phyloP scores from a whole-genome alignment of 345 rosid species.

The Zanthoxylum bungeanum region DNA sequence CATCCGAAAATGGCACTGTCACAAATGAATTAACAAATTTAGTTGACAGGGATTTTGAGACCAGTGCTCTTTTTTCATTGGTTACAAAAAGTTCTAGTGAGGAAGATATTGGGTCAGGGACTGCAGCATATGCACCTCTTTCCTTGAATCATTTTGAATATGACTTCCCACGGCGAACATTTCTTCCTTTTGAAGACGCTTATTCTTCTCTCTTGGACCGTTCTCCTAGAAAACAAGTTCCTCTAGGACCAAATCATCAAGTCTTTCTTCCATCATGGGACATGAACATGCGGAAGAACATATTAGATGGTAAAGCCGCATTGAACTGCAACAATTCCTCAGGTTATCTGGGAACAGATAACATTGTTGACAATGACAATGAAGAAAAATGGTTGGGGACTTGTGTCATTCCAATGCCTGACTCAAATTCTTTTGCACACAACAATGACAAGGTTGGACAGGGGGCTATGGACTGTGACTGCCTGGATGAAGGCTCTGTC shows the following conservation, averaged over 20 bases:
- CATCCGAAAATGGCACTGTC: constrained; percentile 23
- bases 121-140: constrained; percentile 26
- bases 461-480: constrained; percentile 41
- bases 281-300: constrained; percentile 16
- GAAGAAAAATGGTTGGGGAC: constrained; percentile 41
- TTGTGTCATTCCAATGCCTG: constrained; percentile 43
- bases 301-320: constrained; percentile 8
- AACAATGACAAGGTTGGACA: constrained; percentile 27
- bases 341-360: background rate
- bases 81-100: constrained; percentile 33
- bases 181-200: constrained; percentile 30
- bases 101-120: constrained; percentile 22
- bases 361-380: constrained; percentile 7
- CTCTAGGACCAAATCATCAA: constrained; percentile 61
- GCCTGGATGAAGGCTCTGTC: constrained; percentile 51
- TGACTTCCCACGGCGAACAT: constrained; percentile 25
- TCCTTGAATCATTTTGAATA: constrained; percentile 30
- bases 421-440: constrained; percentile 4
- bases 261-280: constrained; percentile 44
- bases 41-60: constrained; percentile 27
- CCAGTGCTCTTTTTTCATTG: constrained; percentile 24
- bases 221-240: constrained; percentile 40
- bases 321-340: constrained; percentile 7
- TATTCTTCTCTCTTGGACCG: constrained; percentile 31
- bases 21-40: constrained; percentile 24